Percentiles rank a stretch among this genome's conserved stretches.
These are phyloP conservation scores for Orbilia javanica DNA, from an alignment of 2,329 filamentous ascomycete species.

Conservation along the genomic window DNA sequence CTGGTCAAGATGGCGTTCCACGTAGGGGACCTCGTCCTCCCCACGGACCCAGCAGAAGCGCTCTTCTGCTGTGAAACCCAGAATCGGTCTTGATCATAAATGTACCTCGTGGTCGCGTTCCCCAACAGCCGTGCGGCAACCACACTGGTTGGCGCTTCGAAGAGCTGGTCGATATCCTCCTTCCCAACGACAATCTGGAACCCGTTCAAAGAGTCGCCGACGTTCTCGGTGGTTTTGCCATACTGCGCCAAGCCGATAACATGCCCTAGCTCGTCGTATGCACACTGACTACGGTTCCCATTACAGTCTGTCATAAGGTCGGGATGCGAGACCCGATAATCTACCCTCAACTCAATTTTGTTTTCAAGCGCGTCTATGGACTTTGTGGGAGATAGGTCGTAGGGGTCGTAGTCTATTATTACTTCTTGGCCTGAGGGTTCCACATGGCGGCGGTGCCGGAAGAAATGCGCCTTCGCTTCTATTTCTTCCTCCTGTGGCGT, in stretches of 20 bases:
- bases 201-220: neutral
- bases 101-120: neutral
- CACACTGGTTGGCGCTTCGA: neutral
- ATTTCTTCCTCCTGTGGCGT: neutral
- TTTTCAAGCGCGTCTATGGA: slow-evolving; percentile 12
- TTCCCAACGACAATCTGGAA: neutral
- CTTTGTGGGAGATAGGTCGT: neutral
- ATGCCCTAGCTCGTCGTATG: slow-evolving; percentile 10
- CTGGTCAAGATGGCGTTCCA: neutral
- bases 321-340: slow-evolving; percentile 12
- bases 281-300: slow-evolving; percentile 7
- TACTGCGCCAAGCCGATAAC: neutral
- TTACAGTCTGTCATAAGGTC: slow-evolving; percentile 4
- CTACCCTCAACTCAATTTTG: neutral
- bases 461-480: neutral
- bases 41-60: too few species aligned
- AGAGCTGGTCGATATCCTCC: neutral
- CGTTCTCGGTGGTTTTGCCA: slow-evolving; percentile 5
- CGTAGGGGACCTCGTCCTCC: too few species aligned
- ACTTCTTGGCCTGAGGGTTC: neutral
- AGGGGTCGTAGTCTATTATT: neutral
- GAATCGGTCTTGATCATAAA: slow-evolving; percentile 14
- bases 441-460: neutral
- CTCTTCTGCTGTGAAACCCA: neutral
- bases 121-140: neutral